Conservation (phyloP, 148 eudicot species). For the Suaeda aralocaspica region DNA sequence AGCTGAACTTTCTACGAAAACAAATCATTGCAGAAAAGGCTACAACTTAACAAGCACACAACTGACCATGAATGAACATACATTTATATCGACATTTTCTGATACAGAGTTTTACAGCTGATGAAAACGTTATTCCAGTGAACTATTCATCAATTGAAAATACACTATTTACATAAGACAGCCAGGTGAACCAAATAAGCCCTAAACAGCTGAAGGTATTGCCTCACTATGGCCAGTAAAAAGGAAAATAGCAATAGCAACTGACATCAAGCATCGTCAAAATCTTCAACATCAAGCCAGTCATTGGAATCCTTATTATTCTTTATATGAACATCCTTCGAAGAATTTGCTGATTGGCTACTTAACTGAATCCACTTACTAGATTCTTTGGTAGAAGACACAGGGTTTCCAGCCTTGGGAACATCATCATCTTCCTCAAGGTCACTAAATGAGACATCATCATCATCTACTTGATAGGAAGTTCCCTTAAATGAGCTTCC, state of each 20-base stretch:
- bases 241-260: background rate
- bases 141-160: background rate
- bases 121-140: background rate
- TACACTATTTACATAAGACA: slow-evolving; percentile 27
- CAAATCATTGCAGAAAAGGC: background rate
- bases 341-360: slow-evolving; percentile 20
- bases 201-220: background rate
- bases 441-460: slow-evolving; percentile 87
- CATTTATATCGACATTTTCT: slow-evolving; percentile 20
- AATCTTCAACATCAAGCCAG: slow-evolving; percentile 59
- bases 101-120: slow-evolving; percentile 1
- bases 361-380: slow-evolving; percentile 50
- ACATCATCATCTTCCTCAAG: slow-evolving; percentile 87
- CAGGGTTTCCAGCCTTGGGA: slow-evolving; percentile 37
- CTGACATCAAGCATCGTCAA: slow-evolving; percentile 41
- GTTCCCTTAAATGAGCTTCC: slow-evolving; percentile 34
- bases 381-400: slow-evolving; percentile 44
- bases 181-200: slow-evolving; percentile 5
- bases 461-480: slow-evolving; percentile 54
- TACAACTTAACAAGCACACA: background rate
- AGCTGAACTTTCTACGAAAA: too few species aligned
- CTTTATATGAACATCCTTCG: background rate
- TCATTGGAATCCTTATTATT: slow-evolving; percentile 48
- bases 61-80: background rate
- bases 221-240: background rate